phyloP scores from a whole-genome alignment of 345 rosid genomes.

The Moringa oleifera region DNA sequence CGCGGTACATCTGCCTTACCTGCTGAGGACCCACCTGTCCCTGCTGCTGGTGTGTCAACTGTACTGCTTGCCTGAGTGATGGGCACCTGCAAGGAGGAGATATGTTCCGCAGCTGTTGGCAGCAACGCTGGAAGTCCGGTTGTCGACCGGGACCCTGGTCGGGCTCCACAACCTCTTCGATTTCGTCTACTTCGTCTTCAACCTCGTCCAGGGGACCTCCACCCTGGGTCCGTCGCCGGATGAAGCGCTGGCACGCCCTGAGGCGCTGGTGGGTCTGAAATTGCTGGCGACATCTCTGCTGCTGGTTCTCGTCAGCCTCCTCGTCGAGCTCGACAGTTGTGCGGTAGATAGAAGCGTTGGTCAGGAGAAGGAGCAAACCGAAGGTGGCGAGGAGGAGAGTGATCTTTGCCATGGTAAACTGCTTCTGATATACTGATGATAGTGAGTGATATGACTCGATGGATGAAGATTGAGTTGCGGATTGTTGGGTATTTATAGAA shows the following conservation, averaged over 20 bases:
- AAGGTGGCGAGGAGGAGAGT: slow-evolving; percentile 16
- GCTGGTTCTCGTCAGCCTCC: neutral
- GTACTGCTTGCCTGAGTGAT: slow-evolving; percentile 2
- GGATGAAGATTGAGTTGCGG: no score
- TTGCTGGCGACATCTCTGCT: slow-evolving; percentile 19
- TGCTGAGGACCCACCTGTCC: slow-evolving; percentile 14
- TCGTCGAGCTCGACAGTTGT: slow-evolving; percentile 21
- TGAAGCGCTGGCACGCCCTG: slow-evolving; percentile 26
- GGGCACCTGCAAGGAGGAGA: slow-evolving; percentile 18
- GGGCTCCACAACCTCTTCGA: no score
- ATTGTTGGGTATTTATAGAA: no score
- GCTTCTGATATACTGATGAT: no score
- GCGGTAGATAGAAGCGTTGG: slow-evolving; percentile 26
- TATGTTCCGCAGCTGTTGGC: slow-evolving; percentile 13
- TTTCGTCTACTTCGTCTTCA: neutral
- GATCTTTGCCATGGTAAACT: slow-evolving; percentile 30
- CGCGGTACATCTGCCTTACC: slow-evolving; percentile 10
- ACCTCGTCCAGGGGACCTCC: neutral
- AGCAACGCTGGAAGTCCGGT: slow-evolving; percentile 10
- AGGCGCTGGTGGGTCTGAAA: slow-evolving; percentile 32
- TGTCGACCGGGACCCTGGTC: neutral
- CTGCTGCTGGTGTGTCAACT: slow-evolving; percentile 1
- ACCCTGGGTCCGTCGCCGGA: slow-evolving; percentile 11
- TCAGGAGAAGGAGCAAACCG: slow-evolving; percentile 18
- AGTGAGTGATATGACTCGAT: no score